Conservation (phyloP, 495 filamentous ascomycete genomes). For the Rostrohypoxylon terebratum region DNA sequence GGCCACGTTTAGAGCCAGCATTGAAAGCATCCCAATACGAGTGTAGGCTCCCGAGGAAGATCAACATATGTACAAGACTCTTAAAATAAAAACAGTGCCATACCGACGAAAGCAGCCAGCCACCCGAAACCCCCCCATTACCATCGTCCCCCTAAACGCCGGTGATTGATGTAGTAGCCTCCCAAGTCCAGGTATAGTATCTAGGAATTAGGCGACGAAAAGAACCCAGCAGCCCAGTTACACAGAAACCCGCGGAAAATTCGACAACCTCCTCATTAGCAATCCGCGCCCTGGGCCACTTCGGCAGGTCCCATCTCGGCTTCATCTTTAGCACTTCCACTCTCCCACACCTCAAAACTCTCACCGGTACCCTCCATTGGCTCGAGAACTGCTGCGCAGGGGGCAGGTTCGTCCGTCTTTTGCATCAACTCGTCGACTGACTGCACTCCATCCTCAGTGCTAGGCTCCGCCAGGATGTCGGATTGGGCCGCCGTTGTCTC, state of each 20-base stretch:
- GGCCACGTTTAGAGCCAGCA: neutral
- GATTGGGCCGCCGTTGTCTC: slow-evolving; percentile 51
- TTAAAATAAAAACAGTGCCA: slow-evolving; percentile 10
- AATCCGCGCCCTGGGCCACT: slow-evolving; percentile 15
- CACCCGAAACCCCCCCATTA: slow-evolving; percentile 10
- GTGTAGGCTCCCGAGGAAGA: neutral
- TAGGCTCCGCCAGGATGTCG: slow-evolving; percentile 20
- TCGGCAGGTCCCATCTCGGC: slow-evolving; percentile 39
- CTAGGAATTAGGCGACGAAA: slow-evolving; percentile 40
- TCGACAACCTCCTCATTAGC: slow-evolving; percentile 11
- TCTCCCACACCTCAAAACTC: slow-evolving; percentile 74
- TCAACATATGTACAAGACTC: slow-evolving; percentile 30
- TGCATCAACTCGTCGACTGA: slow-evolving; percentile 63
- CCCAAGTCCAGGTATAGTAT: slow-evolving; percentile 20
- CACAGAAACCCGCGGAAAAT: slow-evolving; percentile 15
- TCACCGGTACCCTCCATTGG: slow-evolving; percentile 65
- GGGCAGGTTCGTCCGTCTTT: slow-evolving; percentile 51
- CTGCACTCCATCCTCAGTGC: slow-evolving; percentile 40
- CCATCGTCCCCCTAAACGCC: slow-evolving; percentile 20
- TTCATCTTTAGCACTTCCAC: slow-evolving; percentile 68
- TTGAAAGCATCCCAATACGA: neutral
- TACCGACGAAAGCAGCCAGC: slow-evolving; percentile 14
- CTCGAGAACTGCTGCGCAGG: slow-evolving; percentile 59
- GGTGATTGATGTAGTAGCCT: slow-evolving; percentile 12
- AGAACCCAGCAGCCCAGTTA: slow-evolving; percentile 6